Evolutionary conservation across 352 stramenopile species (phyloP), one percentile per base, ranked within the genome.

Genomic region (Blastocystis sp.): DNA sequence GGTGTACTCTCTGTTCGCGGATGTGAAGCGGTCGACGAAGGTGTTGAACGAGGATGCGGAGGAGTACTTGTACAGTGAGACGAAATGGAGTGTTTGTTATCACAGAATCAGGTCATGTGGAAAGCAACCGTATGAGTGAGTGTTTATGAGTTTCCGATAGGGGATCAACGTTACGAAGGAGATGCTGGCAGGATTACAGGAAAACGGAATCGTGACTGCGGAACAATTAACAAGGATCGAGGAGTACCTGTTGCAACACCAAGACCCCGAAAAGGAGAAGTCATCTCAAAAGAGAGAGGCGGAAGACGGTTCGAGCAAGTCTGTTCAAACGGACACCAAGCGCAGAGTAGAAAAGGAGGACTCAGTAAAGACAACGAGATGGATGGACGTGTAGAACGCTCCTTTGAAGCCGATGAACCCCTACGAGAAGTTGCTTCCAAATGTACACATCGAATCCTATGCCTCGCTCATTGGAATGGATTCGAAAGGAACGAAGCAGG

Each of bases 31-130:
- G 2, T 85, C 75, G 18, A 44, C 53, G 38, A 85, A 85, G 63
- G 48, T 42, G 40, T 34, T 85, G 21, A 57, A 64, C 27, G 75
- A 85, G 32, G 36, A 64, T 14, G n/a, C 71, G 44, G 54, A 85
- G n/a, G 44, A 46, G 34, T 85, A 85, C 42, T 85, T 85, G 49
- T 85, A 76, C 42, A 72, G 46, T 53, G 54, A 85, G 48, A 56
- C 65, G 9, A 34, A 85, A 27, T 85, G 27, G 4, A 38, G 49
- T 81, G 69, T 81, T 81, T 81, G 46, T 81, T 81, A 18, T 9
- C 29, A 7, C 8, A 27, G n/a, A 32, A 46, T n/a, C 18, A 75
- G 16, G 46, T 85, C 7, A 27, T 27, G 40, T 85, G 63, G 73
- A 29, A 44, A 56, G 49, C 59, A 7, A 65, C 32, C 32, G 63